These are phyloP conservation scores for Daldinia bambusicola DNA, from an alignment of 495 filamentous ascomycete genomes.

Conservation along the genomic window DNA sequence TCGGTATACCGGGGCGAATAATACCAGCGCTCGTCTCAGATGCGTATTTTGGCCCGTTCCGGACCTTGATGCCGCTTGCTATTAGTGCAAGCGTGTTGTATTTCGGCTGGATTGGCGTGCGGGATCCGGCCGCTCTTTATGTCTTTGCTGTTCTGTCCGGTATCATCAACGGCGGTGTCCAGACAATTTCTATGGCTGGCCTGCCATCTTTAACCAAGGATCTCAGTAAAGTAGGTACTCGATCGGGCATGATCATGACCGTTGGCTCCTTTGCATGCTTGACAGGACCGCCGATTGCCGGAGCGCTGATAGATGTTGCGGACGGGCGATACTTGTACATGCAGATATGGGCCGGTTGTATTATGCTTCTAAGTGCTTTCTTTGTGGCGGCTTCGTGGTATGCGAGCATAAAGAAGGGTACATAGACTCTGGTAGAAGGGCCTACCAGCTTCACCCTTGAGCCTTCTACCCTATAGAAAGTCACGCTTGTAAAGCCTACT, in stretches of 20 bases:
- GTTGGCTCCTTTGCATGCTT: conserved; percentile 70
- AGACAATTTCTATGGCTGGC: conserved; percentile 70
- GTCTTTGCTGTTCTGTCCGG: conserved; percentile 72
- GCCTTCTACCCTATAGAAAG: not conserved
- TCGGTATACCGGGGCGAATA: conserved; percentile 71
- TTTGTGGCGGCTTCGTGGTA: conserved; percentile 38
- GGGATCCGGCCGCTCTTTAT: conserved; percentile 58
- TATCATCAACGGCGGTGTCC: conserved; percentile 69
- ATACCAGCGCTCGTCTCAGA: conserved; percentile 71
- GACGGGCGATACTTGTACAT: conserved; percentile 59
- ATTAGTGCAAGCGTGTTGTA: conserved; percentile 43
- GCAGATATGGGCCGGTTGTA: conserved; percentile 64
- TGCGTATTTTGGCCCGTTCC: conserved; percentile 66
- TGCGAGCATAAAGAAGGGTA: conserved; percentile 23
- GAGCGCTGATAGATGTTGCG: conserved; percentile 58
- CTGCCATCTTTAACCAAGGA: conserved; percentile 69
- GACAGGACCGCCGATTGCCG: conserved; percentile 73
- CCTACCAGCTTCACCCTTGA: not conserved
- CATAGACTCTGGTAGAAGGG: not conserved
- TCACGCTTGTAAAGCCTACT: not conserved
- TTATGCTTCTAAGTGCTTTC: conserved; percentile 33
- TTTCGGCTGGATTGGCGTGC: conserved; percentile 66
- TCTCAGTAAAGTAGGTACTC: conserved; percentile 67
- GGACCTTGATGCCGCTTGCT: conserved; percentile 67
- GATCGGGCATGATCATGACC: conserved; percentile 75